Conservation (phyloP, 495 filamentous ascomycete genomes). For the Melanomma pulvis-pyrius region DNA sequence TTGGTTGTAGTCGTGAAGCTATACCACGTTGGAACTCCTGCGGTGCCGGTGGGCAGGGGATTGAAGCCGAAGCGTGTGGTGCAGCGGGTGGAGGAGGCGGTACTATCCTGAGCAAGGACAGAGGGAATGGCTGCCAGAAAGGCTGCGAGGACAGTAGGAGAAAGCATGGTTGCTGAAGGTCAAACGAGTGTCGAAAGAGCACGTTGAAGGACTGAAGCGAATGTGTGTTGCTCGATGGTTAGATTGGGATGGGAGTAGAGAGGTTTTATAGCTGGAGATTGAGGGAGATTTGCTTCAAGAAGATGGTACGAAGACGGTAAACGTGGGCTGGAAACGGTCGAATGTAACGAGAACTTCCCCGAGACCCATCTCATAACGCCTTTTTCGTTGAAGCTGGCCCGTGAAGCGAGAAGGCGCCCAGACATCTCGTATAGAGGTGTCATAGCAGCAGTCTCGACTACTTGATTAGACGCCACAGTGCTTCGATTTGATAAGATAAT, state of each 20-base stretch:
- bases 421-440: too few relatives aligned
- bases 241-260: not conserved
- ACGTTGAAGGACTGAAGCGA: slow-evolving; percentile 6
- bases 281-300: not conserved
- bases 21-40: slow-evolving; percentile 8
- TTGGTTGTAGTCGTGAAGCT: not conserved
- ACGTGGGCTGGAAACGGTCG: not conserved
- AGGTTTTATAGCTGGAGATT: not conserved
- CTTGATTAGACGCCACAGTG: too few relatives aligned
- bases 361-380: too few relatives aligned
- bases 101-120: slow-evolving; percentile 1
- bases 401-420: too few relatives aligned
- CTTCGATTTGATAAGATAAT: not conserved
- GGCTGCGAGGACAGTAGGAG: not conserved
- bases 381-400: too few relatives aligned
- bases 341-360: not conserved
- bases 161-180: not conserved
- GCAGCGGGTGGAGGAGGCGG: not conserved
- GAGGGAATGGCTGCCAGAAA: slow-evolving; percentile 6
- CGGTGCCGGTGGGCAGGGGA: not conserved
- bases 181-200: not conserved
- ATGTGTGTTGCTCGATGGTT: slow-evolving; percentile 5
- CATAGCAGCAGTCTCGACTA: too few relatives aligned
- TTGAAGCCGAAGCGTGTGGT: slow-evolving; percentile 8
- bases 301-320: not conserved